Evolutionary conservation across 257 asterid genomes (phyloP).

Genomic region (Lantana camara): DNA sequence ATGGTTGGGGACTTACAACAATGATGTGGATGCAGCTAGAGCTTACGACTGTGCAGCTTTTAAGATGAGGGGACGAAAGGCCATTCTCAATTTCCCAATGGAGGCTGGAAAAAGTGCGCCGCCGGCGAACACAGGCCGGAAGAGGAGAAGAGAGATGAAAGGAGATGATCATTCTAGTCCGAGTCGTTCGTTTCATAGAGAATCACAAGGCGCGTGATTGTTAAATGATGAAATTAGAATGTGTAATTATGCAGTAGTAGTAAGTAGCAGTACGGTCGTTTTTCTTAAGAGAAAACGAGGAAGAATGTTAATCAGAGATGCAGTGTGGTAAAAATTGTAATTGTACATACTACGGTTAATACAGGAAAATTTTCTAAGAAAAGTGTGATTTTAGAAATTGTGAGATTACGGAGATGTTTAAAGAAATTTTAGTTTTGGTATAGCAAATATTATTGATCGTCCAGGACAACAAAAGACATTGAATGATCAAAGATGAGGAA

Average conservation of each 20-base stretch:
- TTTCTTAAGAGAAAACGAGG: background rate
- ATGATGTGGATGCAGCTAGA: slow-evolving; percentile 28
- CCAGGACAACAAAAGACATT: background rate
- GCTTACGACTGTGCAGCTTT: slow-evolving; percentile 35
- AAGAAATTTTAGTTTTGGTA: too few relatives aligned
- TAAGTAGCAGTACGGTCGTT: background rate
- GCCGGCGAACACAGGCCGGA: slow-evolving; percentile 20
- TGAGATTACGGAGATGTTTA: too few relatives aligned
- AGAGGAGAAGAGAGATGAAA: slow-evolving; percentile 7
- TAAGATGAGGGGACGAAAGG: slow-evolving; percentile 32
- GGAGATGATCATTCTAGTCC: background rate
- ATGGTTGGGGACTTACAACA: slow-evolving; percentile 33
- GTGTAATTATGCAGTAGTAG: background rate
- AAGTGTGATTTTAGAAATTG: too few relatives aligned
- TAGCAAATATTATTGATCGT: too few relatives aligned
- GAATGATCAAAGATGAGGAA: background rate
- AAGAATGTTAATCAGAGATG: too few relatives aligned
- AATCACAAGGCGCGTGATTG: background rate
- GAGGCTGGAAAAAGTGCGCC: slow-evolving; percentile 19
- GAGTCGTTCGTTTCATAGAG: background rate
- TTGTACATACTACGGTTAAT: too few relatives aligned
- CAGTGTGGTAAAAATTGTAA: too few relatives aligned
- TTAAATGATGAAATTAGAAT: background rate
- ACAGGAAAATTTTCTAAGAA: too few relatives aligned
- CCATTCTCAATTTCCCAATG: slow-evolving; percentile 25